Evolutionary conservation across 1,284 basidiomycete genomes (phyloP).

Genomic region (Thelephora terrestris): DNA sequence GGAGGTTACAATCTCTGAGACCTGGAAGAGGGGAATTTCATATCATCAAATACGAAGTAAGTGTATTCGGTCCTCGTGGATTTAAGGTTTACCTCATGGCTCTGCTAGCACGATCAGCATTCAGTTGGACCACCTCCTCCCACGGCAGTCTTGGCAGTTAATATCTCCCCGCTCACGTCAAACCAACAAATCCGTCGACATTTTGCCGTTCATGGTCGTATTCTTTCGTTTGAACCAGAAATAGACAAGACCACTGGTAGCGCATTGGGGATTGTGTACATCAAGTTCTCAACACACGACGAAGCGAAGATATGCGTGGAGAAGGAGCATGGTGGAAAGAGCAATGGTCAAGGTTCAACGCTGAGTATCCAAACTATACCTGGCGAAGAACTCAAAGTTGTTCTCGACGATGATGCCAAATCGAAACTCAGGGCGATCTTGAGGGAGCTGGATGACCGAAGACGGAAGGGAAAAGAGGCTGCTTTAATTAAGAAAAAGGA

Average conservation of each 20-base stretch:
- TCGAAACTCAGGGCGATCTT: slow-evolving; percentile 43
- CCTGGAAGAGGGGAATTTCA: slow-evolving; percentile 35
- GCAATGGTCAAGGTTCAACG: slow-evolving; percentile 27
- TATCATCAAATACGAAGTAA: slow-evolving; percentile 51
- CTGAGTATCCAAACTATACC: slow-evolving; percentile 16
- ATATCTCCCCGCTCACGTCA: slow-evolving; percentile 65
- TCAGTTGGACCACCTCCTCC: slow-evolving; percentile 72
- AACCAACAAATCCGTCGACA: slow-evolving; percentile 57
- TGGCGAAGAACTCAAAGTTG: slow-evolving; percentile 19
- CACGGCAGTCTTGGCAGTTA: slow-evolving; percentile 64
- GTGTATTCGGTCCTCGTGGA: slow-evolving; percentile 16
- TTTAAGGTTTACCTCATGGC: slow-evolving; percentile 7
- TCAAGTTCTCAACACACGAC: slow-evolving; percentile 55
- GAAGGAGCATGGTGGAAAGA: slow-evolving; percentile 44
- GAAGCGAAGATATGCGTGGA: slow-evolving; percentile 56
- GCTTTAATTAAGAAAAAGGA: not conserved
- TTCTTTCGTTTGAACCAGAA: slow-evolving; percentile 70
- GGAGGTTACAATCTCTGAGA: slow-evolving; percentile 24
- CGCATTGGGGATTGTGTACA: slow-evolving; percentile 74
- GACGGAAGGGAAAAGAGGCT: slow-evolving; percentile 39
- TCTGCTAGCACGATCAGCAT: slow-evolving; percentile 63
- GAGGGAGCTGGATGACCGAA: slow-evolving; percentile 47
- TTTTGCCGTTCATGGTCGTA: slow-evolving; percentile 58
- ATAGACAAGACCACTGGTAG: slow-evolving; percentile 75
- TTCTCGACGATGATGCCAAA: slow-evolving; percentile 37